Evolutionary conservation across 2,329 filamentous ascomycete genomes (phyloP).

Genomic region (Aspergillus melleus): DNA sequence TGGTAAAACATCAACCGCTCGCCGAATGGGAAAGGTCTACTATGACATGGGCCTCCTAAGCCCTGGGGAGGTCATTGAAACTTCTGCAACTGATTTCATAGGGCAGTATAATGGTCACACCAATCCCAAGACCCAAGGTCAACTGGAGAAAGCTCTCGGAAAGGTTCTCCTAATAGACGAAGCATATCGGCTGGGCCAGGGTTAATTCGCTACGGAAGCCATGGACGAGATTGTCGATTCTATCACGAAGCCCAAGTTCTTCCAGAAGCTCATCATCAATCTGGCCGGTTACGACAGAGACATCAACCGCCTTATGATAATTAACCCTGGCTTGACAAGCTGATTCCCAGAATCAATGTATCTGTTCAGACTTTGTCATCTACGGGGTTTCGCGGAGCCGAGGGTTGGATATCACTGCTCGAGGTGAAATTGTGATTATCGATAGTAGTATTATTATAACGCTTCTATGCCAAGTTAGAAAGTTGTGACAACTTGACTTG

Average conservation of each 20-base stretch:
- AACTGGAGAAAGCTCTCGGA: conserved; percentile 63
- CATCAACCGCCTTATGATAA: conserved; percentile 62
- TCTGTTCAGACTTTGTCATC: no score
- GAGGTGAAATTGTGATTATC: no score
- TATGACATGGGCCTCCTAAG: conserved; percentile 72
- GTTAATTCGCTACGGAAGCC: conserved; percentile 58
- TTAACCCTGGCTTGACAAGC: conserved; percentile 64
- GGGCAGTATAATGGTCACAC: conserved; percentile 70
- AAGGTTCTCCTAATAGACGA: conserved; percentile 72
- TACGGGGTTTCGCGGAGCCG: no score
- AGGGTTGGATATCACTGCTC: no score
- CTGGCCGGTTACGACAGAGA: conserved; percentile 68
- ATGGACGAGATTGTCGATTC: conserved; percentile 55
- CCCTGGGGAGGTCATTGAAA: conserved; percentile 61
- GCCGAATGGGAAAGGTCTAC: conserved; percentile 73
- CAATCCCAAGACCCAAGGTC: conserved; percentile 62
- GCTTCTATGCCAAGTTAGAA: no score
- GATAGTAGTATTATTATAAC: no score
- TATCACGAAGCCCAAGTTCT: conserved; percentile 59
- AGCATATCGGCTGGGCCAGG: conserved; percentile 64
- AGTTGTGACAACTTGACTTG: no score
- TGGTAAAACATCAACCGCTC: conserved; percentile 71
- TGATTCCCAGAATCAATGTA: conserved; percentile 67
- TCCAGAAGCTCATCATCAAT: conserved; percentile 64
- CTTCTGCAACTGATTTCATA: conserved; percentile 68